Conservation (phyloP, 495 filamentous ascomycete species). For the Gamarada debralockiae region DNA sequence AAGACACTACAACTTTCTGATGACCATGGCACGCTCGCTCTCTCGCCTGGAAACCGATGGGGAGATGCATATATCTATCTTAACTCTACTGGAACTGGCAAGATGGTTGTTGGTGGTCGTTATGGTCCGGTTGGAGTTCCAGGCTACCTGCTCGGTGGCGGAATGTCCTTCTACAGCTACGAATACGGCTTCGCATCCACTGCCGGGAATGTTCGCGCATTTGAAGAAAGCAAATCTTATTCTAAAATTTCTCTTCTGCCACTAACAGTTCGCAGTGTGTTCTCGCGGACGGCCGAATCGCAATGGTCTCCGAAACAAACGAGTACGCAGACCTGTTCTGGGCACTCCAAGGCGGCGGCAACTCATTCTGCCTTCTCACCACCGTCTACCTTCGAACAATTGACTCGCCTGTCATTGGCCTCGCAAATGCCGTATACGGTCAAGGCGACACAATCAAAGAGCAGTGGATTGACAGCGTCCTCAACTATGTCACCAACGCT, state of each 20-base stretch:
- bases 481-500: background rate
- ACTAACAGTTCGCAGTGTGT: no score
- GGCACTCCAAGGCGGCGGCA: constrained; percentile 41
- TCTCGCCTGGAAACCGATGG: constrained; percentile 43
- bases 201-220: constrained; percentile 41
- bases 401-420: background rate
- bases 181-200: constrained; percentile 32
- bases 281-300: constrained; percentile 41
- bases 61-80: constrained; percentile 39
- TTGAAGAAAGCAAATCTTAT: constrained; percentile 12
- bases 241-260: constrained; percentile 3
- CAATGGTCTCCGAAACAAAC: constrained; percentile 39
- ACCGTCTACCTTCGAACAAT: constrained; percentile 33
- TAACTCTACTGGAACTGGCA: constrained; percentile 35
- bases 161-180: constrained; percentile 27
- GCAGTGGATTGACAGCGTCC: background rate
- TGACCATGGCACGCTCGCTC: constrained; percentile 26
- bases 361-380: constrained; percentile 53
- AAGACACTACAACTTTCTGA: constrained; percentile 26
- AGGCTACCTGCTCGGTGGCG: constrained; percentile 46
- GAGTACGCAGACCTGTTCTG: constrained; percentile 43
- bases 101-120: constrained; percentile 52
- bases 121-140: constrained; percentile 49
- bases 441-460: background rate
- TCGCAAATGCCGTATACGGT: background rate